phyloP scores from a whole-genome alignment of 208 protist genomes.

The Crithidia bombi region DNA sequence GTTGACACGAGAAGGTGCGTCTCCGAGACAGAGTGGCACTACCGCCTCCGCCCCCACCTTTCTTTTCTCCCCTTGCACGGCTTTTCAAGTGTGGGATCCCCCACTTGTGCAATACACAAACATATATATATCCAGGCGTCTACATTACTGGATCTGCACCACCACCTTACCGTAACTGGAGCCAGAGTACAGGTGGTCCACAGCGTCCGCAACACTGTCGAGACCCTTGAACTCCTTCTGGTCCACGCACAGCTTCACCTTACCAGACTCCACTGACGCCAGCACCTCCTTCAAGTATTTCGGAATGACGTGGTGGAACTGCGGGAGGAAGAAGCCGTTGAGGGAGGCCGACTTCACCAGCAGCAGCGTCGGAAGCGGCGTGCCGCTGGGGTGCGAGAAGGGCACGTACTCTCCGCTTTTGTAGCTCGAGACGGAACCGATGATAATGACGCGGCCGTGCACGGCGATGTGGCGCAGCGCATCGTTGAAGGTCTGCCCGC shows the following conservation, averaged over 20 bases:
- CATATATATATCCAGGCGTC: too few species aligned
- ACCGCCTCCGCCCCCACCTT: too few species aligned
- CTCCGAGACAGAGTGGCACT: too few species aligned
- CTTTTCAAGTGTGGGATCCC: too few species aligned
- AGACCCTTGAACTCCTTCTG: constrained; percentile 60
- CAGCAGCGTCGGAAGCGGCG: constrained; percentile 31
- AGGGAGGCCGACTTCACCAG: constrained; percentile 41
- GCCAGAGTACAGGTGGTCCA: constrained; percentile 74
- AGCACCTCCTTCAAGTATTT: constrained; percentile 43
- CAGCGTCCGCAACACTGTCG: constrained; percentile 57
- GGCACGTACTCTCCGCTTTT: constrained; percentile 38
- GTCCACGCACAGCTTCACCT: constrained; percentile 42
- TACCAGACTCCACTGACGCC: constrained; percentile 19
- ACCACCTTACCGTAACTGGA: constrained; percentile 69
- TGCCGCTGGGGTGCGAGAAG: constrained; percentile 27
- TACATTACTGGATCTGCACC: constrained; percentile 26
- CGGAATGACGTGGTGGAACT: constrained; percentile 23
- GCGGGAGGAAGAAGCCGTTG: constrained; percentile 58
- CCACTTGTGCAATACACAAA: too few species aligned
- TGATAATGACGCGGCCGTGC: constrained; percentile 69
- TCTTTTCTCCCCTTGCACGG: too few species aligned
- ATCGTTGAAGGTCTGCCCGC: constrained; percentile 79
- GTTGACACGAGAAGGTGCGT: too few species aligned
- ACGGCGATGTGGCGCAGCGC: constrained; percentile 68
- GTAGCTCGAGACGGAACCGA: constrained; percentile 84